These are phyloP conservation scores for Blepharisma japonicum DNA, from an alignment of 73 alveolate genomes.

Conservation along the genomic window DNA sequence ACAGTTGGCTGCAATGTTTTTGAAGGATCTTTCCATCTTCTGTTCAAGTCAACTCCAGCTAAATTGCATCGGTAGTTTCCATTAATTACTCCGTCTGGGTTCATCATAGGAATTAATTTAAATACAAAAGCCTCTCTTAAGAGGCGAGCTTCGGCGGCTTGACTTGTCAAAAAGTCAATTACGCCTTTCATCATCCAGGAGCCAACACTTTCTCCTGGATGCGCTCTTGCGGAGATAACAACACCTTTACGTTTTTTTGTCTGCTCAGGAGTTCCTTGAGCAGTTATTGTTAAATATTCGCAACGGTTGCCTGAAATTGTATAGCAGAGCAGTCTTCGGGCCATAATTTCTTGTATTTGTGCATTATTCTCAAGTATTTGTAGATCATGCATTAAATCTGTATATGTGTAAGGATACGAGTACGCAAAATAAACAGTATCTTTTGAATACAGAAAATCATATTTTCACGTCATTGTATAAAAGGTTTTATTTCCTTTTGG, in stretches of 20 bases:
- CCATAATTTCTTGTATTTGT: slow-evolving; percentile 38
- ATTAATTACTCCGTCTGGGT: slow-evolving; percentile 99
- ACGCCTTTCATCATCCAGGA: slow-evolving; percentile 65
- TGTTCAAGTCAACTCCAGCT: slow-evolving; percentile 98
- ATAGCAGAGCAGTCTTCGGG: slow-evolving; percentile 71
- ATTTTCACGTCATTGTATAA: slow-evolving; percentile 59
- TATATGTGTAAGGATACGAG: slow-evolving; percentile 94
- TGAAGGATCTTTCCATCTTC: slow-evolving; percentile 97
- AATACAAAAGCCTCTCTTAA: slow-evolving; percentile 84
- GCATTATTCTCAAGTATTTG: slow-evolving; percentile 30
- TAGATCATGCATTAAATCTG: slow-evolving; percentile 56
- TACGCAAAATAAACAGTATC: slow-evolving; percentile 88
- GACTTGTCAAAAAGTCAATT: slow-evolving; percentile 89
- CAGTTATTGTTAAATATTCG: slow-evolving; percentile 32
- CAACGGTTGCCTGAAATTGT: slow-evolving; percentile 76
- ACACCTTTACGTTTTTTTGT: slow-evolving; percentile 61
- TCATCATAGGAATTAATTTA: slow-evolving; percentile 97
- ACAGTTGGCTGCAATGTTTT: slow-evolving; percentile 94
- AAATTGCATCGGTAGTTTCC: slow-evolving; percentile 86
- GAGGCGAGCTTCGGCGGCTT: slow-evolving; percentile 69
- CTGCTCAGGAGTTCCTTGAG: slow-evolving; percentile 50
- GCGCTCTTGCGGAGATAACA: slow-evolving; percentile 91
- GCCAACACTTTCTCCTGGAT: slow-evolving; percentile 98
- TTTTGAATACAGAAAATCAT: slow-evolving; percentile 45
- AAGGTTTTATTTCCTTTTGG: slow-evolving; percentile 33